Evolutionary conservation across 2,329 filamentous ascomycete species (phyloP), one percentile per base, ranked within the genome.

Genomic region (Arthrobotrys sphaeroides): DNA sequence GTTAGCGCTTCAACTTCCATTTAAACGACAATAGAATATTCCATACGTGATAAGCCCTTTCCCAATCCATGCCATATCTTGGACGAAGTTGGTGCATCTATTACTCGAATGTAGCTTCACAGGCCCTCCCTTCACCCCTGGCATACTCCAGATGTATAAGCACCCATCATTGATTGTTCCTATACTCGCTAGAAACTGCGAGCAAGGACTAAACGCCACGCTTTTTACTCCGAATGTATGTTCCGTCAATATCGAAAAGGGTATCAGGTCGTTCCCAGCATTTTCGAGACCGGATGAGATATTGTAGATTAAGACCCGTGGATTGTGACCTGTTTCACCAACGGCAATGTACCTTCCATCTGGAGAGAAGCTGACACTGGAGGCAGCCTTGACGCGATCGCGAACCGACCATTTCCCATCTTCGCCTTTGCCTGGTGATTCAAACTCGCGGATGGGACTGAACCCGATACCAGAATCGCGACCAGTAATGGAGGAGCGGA

Each of bases 311-410:
- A 98, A 85, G 20, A 99, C 93, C 62, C 95, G 88, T 4, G 95
- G 95, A 62, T 90, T 91, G 82, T 98, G 97, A 20, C 95, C 95
- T 2, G 94, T 96, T 87, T 90, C 95, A 80, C 95, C 95, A 2
- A 98, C 91, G 6, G 94, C 95, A 61, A 99, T 85, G 81, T 91
- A 96, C 79, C 88, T 91, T 31, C 92, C 94, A 83, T 97, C 93
- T 0, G 90, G 89, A 81, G 93, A 97, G 78, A 99, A 87, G 20
- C 93, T 90, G 24, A 99, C 87, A 80, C 94, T 96, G 3, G 94
- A 97, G 1, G 94, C 93, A 16, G 95, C 92, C 84, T 98, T 98
- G 81, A 98, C 94, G 78, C 93, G 89, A 82, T 98, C 95, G 78
- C 92, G 89, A 66, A 92, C 95, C 0, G 92, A 93, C 90, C 92